Conservation (phyloP, 192 early-diverging fungal species). For the Coemansia sp. region DNA sequence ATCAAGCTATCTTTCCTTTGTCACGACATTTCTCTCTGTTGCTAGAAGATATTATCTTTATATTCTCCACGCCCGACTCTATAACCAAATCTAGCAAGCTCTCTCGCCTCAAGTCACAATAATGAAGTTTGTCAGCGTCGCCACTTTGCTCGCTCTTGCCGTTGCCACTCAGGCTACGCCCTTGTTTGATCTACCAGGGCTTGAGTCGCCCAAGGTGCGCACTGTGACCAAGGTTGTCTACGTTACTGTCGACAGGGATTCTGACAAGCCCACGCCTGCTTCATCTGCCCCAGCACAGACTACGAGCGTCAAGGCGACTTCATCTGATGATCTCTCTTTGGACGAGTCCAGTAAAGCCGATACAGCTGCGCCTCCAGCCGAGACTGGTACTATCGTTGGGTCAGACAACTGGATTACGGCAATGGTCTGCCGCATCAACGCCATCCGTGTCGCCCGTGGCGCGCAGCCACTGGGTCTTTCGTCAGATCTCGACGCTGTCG, state of each 20-base stretch:
- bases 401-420: slow-evolving; percentile 31
- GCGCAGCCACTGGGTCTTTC: slow-evolving; percentile 38
- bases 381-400: slow-evolving; percentile 17
- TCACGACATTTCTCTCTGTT: background rate
- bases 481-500: slow-evolving; percentile 24
- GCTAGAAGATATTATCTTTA: background rate
- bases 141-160: slow-evolving; percentile 36
- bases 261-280: background rate
- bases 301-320: background rate
- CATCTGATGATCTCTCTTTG: background rate
- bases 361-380: slow-evolving; percentile 9
- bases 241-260: slow-evolving; percentile 14
- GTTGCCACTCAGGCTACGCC: slow-evolving; percentile 35
- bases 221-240: slow-evolving; percentile 21
- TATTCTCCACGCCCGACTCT: background rate
- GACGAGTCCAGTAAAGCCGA: slow-evolving; percentile 1
- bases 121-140: slow-evolving; percentile 44
- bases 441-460: slow-evolving; percentile 30
- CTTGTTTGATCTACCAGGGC: background rate
- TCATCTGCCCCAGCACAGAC: background rate
- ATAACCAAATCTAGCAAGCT: background rate
- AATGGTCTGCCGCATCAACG: slow-evolving; percentile 53
- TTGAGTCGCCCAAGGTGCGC: slow-evolving; percentile 1
- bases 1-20: background rate
- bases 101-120: background rate